These are phyloP conservation scores for Auriscalpium orientale DNA, from an alignment of 768 basidiomycete genomes.

Conservation along the genomic window DNA sequence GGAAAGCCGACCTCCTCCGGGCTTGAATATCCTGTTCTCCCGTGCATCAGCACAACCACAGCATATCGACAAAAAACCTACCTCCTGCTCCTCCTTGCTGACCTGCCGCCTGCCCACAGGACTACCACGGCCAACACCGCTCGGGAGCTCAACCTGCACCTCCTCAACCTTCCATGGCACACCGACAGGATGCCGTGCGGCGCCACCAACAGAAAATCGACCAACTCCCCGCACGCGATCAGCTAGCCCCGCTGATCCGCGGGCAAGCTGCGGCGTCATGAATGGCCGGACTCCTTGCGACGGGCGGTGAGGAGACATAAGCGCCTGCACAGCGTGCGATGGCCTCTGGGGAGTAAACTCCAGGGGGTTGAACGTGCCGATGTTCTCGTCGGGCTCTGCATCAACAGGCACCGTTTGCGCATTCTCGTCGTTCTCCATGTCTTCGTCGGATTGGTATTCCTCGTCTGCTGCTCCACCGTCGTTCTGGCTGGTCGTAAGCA, in stretches of 20 bases:
- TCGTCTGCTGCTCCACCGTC: too few relatives aligned
- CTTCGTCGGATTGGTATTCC: slow-evolving; percentile 15
- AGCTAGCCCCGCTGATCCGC: slow-evolving; percentile 3
- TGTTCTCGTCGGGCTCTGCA: not conserved
- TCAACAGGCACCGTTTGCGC: slow-evolving; percentile 3
- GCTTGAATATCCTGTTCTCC: slow-evolving; percentile 49
- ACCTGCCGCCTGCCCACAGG: slow-evolving; percentile 13
- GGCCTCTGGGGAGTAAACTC: slow-evolving; percentile 24
- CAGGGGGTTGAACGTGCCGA: slow-evolving; percentile 1
- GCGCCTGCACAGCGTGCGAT: slow-evolving; percentile 16
- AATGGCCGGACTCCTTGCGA: slow-evolving; percentile 27
- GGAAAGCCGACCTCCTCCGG: slow-evolving; percentile 51
- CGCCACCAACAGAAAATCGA: slow-evolving; percentile 8
- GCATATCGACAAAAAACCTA: slow-evolving; percentile 8
- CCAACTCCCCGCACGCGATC: slow-evolving; percentile 10
- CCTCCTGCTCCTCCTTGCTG: slow-evolving; percentile 42
- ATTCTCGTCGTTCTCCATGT: slow-evolving; percentile 4
- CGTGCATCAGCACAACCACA: not conserved
- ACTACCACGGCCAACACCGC: too few relatives aligned
- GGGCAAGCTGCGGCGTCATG: slow-evolving; percentile 50
- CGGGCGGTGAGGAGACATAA: slow-evolving; percentile 16
- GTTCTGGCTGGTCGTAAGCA: too few relatives aligned
- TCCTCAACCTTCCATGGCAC: slow-evolving; percentile 52
- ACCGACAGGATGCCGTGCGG: slow-evolving; percentile 37
- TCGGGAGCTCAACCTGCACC: slow-evolving; percentile 3